phyloP scores from a whole-genome alignment of 768 basidiomycete species.

The Punctularia strigosozonata region DNA sequence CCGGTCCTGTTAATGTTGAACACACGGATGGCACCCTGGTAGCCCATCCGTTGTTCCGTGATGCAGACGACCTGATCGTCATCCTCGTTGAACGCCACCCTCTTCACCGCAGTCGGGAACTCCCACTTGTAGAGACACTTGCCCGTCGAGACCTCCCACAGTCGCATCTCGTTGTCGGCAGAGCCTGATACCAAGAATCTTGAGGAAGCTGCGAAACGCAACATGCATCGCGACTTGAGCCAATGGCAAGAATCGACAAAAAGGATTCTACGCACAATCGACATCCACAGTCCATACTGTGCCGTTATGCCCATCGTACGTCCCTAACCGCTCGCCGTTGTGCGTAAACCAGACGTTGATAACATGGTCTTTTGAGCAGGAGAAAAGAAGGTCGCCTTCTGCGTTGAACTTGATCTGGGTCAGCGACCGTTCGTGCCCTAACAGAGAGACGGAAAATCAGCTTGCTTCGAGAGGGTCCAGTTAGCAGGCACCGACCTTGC shows the following conservation, averaged over 20 bases:
- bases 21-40: conserved; percentile 82
- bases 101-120: conserved; percentile 95
- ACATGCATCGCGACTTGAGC: neutral
- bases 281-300: conserved; percentile 94
- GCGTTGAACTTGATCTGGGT: conserved; percentile 97
- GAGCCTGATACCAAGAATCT: conserved; percentile 82
- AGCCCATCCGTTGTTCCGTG: conserved; percentile 95
- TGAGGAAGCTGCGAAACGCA: conserved; percentile 51
- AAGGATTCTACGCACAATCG: conserved; percentile 55
- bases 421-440: conserved; percentile 93
- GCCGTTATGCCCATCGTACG: conserved; percentile 94
- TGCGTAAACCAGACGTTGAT: conserved; percentile 97
- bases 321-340: conserved; percentile 94
- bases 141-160: conserved; percentile 85
- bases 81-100: conserved; percentile 84
- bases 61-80: conserved; percentile 81
- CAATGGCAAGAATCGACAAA: neutral
- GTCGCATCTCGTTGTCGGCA: conserved; percentile 85
- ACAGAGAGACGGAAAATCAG: conserved; percentile 2
- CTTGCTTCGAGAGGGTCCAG: neutral
- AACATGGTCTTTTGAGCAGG: conserved; percentile 88
- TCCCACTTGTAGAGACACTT: conserved; percentile 95
- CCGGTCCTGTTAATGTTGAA: conserved; percentile 78
- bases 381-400: conserved; percentile 93
- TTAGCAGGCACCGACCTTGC: conserved; percentile 14